phyloP scores from a whole-genome alignment of 2,329 filamentous ascomycete genomes.

The Clarireedia homoeocarpa region DNA sequence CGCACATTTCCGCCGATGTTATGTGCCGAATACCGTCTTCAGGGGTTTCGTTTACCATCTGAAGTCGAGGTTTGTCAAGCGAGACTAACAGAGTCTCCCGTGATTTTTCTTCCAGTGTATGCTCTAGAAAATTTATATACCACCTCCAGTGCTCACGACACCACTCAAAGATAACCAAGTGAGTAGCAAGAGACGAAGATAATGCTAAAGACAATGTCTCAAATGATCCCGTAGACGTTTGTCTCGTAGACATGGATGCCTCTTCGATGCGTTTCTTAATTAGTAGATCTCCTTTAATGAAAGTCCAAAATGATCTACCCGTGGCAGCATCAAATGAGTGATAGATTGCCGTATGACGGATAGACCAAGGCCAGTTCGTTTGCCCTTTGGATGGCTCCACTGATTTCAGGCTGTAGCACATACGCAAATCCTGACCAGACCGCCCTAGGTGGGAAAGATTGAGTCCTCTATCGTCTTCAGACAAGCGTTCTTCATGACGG shows the following conservation, averaged over 20 bases:
- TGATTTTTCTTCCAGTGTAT: constrained; percentile 3
- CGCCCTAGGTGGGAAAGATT: constrained; percentile 27
- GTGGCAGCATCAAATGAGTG: constrained; percentile 33
- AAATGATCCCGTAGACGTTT: constrained; percentile 3
- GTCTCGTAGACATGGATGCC: constrained; percentile 6
- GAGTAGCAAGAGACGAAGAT: constrained; percentile 25
- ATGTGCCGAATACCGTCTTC: not conserved
- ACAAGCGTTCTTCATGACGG: constrained; percentile 24
- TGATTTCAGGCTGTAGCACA: constrained; percentile 35
- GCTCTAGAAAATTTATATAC: constrained; percentile 34
- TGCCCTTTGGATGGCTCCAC: constrained; percentile 23
- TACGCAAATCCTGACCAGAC: constrained; percentile 30
- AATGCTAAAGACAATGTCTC: constrained; percentile 13
- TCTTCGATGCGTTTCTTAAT: constrained; percentile 28
- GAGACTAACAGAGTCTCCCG: not conserved
- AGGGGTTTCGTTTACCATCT: not conserved
- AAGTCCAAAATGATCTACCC: constrained; percentile 30
- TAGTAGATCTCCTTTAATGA: constrained; percentile 31
- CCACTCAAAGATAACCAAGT: constrained; percentile 32
- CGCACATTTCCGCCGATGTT: not conserved
- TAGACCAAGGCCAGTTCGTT: constrained; percentile 28
- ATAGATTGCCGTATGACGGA: constrained; percentile 32
- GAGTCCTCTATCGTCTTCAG: constrained; percentile 3
- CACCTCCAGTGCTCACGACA: constrained; percentile 35
- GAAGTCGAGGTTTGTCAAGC: not conserved